Base-by-base conservation (phyloP, 2,329 filamentous ascomycete species). In the Fusarium sp. region DNA sequence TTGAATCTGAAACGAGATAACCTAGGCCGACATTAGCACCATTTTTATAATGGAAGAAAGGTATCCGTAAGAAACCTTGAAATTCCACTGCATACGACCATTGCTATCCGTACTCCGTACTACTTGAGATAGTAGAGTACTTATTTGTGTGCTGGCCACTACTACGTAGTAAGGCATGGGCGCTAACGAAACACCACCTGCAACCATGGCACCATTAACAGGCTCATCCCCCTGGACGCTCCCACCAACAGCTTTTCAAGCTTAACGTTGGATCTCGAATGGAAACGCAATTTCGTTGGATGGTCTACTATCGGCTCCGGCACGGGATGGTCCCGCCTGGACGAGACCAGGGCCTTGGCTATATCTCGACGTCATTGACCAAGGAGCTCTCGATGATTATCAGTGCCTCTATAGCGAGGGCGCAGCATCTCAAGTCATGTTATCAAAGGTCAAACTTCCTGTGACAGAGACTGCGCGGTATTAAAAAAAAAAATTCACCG, bases 311-410 rank as follows among this genome's bases (percentile, higher is more conserved):
- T 64, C 61, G 46, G 52, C 37, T 46, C 35, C 52, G 46, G 46
- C 37, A 65, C 60, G 60, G 52, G 61, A 65, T 64, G 60, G 60
- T 40, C 59, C 61, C 61, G 46, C 61, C 30, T 52, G 20, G 46
- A 39, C 30, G 39, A 44, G 41, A 35, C 46, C 61, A 64, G 61
- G 61, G 61, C 41, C 37, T 59, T 37, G 27, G 19, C 46, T 46
- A 23, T 56, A 52, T 64, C 61, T 59, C 61, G 41, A 65, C 60
- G 52, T 65, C 61, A 64, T 64, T 32, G 60, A 64, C 39, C 40
- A 27, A 14, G 41, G 27, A 17, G 15, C 32, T 22, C 25, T 46
- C 3, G 7, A 33, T 20, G 27, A 22, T 17, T 33, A 54, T 22
- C 48, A 41, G 20, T 41, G 20, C 37, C 41, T 47, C 30, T 25